Evolutionary conservation across 1,284 basidiomycete species (phyloP), one percentile per base, ranked within the genome.

Genomic region (Quambalaria eucalypti): DNA sequence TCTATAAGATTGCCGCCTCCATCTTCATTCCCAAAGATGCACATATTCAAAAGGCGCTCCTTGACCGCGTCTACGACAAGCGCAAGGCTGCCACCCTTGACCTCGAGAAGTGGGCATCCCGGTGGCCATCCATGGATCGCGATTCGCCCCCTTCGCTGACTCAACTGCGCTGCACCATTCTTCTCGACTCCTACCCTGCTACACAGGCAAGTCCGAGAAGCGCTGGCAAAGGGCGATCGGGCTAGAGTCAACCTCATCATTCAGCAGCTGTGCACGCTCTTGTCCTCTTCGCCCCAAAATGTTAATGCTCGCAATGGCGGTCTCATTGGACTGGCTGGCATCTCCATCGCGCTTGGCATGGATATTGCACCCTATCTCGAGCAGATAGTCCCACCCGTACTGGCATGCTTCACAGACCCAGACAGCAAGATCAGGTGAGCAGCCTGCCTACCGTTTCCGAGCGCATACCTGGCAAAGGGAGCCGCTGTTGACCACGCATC

Each of bases 41-140:
- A 12, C 16, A 39, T 10, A n/a, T 39, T 14, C 36, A 39, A 39
- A 39, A 75, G 52, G 68, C 71, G 29, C 62, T 76, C n/a, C 59
- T 74, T 19, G 71, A 76, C 51, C 67, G 73, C 51, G 65, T 69
- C 30, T 90, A 97, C 75, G 93, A 97, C 80, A 89, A 90, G 78
- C 84, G 95, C 60, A 97, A 97, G 79, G 85, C 88, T 8, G 90
- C 92, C 3, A 92, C 93, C 1, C 84, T 96, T 54, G 92, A 96
- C 59, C 83, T 97, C 50, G 92, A 97, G 80, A 93, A n/a, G n/a
- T n/a, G n/a, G n/a, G n/a, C n/a, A n/a, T n/a, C n/a, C n/a, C n/a
- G n/a, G 91, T 87, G 91, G 76, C 63, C 79, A 62, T 52, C 19
- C 10, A 28, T 4, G 57, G 28, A 23, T 1, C 14, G 44, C 30